Evolutionary conservation across 805 yeast genomes (phyloP).

Genomic region (Citeromyces matritensis): DNA sequence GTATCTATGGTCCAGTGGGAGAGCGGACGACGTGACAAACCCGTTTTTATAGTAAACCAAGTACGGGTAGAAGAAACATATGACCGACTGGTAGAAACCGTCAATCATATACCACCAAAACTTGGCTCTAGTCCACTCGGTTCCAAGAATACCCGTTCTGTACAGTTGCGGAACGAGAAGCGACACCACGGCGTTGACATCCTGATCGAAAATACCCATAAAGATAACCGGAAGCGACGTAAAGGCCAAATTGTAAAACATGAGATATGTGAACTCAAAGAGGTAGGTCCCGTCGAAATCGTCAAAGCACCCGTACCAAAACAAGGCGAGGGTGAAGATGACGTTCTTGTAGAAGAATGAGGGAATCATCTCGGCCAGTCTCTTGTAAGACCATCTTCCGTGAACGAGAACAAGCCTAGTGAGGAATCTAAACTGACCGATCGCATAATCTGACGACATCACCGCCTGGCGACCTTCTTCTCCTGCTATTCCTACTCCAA

Average conservation of each 20-base stretch:
- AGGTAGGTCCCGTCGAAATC: slow-evolving; percentile 71
- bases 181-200: slow-evolving; percentile 56
- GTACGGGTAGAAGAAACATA: slow-evolving; percentile 65
- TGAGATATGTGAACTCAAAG: slow-evolving; percentile 64
- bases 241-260: slow-evolving; percentile 72
- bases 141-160: slow-evolving; percentile 54
- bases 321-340: slow-evolving; percentile 55
- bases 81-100: slow-evolving; percentile 61
- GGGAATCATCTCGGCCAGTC: slow-evolving; percentile 76
- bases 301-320: slow-evolving; percentile 68
- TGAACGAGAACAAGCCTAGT: slow-evolving; percentile 56
- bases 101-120: slow-evolving; percentile 66
- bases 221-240: slow-evolving; percentile 73
- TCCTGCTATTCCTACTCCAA: slow-evolving; percentile 85
- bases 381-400: slow-evolving; percentile 79
- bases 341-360: slow-evolving; percentile 70
- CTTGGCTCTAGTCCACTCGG: slow-evolving; percentile 56
- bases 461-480: slow-evolving; percentile 86
- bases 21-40: slow-evolving; percentile 33
- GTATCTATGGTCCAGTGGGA: slow-evolving; percentile 55
- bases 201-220: slow-evolving; percentile 70
- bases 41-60: slow-evolving; percentile 27
- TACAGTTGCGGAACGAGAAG: slow-evolving; percentile 63
- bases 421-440: slow-evolving; percentile 69
- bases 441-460: slow-evolving; percentile 78